Evolutionary conservation across 169 alveolate genomes (phyloP).

Genomic region (Eimeria falciformis): DNA sequence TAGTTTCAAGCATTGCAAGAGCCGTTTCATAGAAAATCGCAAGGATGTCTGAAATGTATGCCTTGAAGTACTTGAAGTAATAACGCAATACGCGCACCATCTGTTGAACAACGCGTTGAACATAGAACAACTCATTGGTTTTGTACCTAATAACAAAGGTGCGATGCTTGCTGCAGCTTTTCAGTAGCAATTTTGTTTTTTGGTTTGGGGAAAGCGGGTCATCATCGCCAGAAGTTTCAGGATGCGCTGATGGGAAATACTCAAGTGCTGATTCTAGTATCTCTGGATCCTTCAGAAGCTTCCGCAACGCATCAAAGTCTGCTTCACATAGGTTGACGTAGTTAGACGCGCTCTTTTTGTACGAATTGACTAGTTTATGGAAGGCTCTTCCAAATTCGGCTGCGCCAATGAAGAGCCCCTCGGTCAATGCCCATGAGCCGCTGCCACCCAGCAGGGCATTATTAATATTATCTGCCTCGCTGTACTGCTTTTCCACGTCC

Average conservation of each 20-base stretch:
- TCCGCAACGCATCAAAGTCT: neutral
- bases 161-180: conserved; percentile 25
- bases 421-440: conserved; percentile 72
- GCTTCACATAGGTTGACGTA: conserved; percentile 24
- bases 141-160: neutral
- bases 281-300: neutral
- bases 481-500: conserved; percentile 28
- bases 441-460: conserved; percentile 26
- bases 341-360: neutral
- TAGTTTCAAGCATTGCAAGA: conserved; percentile 54
- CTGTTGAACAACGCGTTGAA: conserved; percentile 19
- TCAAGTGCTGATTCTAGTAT: conserved; percentile 14
- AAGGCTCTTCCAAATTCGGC: conserved; percentile 64
- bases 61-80: conserved; percentile 48
- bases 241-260: conserved; percentile 6
- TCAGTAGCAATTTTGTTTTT: neutral
- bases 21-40: conserved; percentile 67
- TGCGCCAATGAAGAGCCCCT: conserved; percentile 67
- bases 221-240: conserved; percentile 33
- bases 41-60: conserved; percentile 54
- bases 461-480: conserved; percentile 35
- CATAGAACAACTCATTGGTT: neutral
- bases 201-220: conserved; percentile 11
- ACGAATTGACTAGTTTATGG: neutral
- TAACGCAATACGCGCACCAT: conserved; percentile 37